phyloP scores from a whole-genome alignment of 257 asterid species.

The Galeopsis tetrahit region DNA sequence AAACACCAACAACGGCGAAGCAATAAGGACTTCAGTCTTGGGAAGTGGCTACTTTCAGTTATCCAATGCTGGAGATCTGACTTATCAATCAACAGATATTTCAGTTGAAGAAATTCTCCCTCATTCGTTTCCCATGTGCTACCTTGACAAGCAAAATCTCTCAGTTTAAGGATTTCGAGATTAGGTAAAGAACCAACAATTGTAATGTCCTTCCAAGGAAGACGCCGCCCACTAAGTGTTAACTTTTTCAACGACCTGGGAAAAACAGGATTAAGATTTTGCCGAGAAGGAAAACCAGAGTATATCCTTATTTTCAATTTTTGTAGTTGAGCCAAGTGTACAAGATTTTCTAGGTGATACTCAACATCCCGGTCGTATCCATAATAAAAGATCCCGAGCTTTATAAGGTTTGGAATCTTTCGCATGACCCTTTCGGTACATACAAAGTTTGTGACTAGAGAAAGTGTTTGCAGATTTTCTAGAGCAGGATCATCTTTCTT shows the following conservation, averaged over 20 bases:
- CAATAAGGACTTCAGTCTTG: conserved; percentile 3
- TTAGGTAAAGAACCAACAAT: conserved; percentile 29
- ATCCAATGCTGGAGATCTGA: conserved; percentile 12
- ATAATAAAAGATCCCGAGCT: neutral
- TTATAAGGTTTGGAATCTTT: conserved; percentile 13
- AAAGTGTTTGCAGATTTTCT: conserved; percentile 20
- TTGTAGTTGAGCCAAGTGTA: neutral
- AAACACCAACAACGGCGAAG: conserved; percentile 10
- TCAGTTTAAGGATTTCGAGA: conserved; percentile 32
- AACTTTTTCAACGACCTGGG: conserved; percentile 14
- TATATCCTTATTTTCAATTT: conserved; percentile 7
- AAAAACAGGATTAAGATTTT: neutral
- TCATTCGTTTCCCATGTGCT: conserved; percentile 28
- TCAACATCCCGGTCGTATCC: neutral
- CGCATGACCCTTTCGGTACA: neutral
- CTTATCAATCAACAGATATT: conserved; percentile 5
- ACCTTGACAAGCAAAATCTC: neutral
- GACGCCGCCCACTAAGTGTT: neutral
- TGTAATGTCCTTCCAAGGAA: conserved; percentile 5
- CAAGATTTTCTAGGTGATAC: conserved; percentile 10
- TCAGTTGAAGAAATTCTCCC: conserved; percentile 12
- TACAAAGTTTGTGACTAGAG: neutral
- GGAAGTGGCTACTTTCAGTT: conserved; percentile 10
- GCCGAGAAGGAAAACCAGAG: neutral
- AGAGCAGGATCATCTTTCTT: neutral